Conservation (phyloP, 2,329 filamentous ascomycete genomes). For the Arthrobotrys sphaeroides region DNA sequence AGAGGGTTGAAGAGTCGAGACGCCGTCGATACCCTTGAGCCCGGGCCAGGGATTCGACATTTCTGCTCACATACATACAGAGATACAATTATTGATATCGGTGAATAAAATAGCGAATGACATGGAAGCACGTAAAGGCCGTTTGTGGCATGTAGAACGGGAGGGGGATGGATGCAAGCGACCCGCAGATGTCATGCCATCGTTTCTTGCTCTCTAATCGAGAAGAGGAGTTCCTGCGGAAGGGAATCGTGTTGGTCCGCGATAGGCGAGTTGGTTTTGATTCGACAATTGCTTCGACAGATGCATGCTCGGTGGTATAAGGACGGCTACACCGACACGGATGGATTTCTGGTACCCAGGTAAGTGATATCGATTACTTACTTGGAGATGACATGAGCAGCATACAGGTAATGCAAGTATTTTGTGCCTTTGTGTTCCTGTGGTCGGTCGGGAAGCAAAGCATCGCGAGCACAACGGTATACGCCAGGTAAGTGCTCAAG, state of each 20-base stretch:
- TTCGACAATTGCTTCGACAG: not conserved
- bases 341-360: too few species aligned
- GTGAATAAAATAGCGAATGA: conserved; percentile 23
- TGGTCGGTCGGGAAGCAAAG: too few species aligned
- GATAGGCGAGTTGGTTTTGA: conserved; percentile 36
- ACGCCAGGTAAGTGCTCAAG: not conserved
- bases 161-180: conserved; percentile 5
- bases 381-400: too few species aligned
- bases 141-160: conserved; percentile 9
- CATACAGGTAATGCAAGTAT: too few species aligned
- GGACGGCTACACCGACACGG: too few species aligned
- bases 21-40: not conserved
- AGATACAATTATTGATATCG: too few species aligned
- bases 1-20: not conserved
- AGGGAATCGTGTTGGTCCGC: conserved; percentile 50
- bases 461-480: too few species aligned
- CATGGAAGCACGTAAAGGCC: conserved; percentile 48
- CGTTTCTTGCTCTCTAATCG: not conserved
- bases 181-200: conserved; percentile 33
- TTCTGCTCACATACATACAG: not conserved
- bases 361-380: too few species aligned
- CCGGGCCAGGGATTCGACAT: not conserved
- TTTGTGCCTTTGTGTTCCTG: too few species aligned
- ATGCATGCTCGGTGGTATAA: too few species aligned
- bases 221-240: conserved; percentile 49